Evolutionary conservation across 179 eudicot genomes (phyloP).

Genomic region (Spinacia oleracea): DNA sequence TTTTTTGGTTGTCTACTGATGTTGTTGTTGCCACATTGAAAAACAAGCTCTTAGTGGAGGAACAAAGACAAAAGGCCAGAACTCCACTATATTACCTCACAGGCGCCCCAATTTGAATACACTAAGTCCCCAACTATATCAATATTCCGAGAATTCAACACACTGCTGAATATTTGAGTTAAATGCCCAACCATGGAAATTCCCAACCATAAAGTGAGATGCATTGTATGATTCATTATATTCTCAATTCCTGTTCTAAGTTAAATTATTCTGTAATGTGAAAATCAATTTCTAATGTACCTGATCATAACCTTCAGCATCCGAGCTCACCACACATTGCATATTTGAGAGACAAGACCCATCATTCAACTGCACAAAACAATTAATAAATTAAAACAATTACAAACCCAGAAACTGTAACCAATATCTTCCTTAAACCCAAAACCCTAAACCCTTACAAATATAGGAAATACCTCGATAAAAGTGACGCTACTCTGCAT

Average conservation of each 20-base stretch:
- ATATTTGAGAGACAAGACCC: slow-evolving; percentile 96
- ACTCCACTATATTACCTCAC: too few species aligned
- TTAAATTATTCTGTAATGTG: too few species aligned
- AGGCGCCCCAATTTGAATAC: too few species aligned
- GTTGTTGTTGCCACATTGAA: background rate
- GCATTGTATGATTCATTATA: too few species aligned
- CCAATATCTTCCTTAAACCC: too few species aligned
- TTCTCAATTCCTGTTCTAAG: too few species aligned
- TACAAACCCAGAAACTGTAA: background rate
- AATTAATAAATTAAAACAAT: background rate
- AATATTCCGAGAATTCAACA: background rate
- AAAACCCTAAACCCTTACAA: too few species aligned
- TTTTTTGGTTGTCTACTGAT: background rate
- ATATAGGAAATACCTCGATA: slow-evolving; percentile 56
- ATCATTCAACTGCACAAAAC: slow-evolving; percentile 52
- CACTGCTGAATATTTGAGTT: background rate
- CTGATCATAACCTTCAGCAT: slow-evolving; percentile 97
- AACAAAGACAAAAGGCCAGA: background rate
- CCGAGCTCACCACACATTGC: slow-evolving; percentile 90
- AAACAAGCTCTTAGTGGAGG: background rate
- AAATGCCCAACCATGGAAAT: background rate
- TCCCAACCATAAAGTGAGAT: background rate
- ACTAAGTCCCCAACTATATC: background rate
- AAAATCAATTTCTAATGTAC: slow-evolving; percentile 27
- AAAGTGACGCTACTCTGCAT: slow-evolving; percentile 87